Conservation (phyloP, 2,329 filamentous ascomycete genomes). For the Neoascochyta sp. region DNA sequence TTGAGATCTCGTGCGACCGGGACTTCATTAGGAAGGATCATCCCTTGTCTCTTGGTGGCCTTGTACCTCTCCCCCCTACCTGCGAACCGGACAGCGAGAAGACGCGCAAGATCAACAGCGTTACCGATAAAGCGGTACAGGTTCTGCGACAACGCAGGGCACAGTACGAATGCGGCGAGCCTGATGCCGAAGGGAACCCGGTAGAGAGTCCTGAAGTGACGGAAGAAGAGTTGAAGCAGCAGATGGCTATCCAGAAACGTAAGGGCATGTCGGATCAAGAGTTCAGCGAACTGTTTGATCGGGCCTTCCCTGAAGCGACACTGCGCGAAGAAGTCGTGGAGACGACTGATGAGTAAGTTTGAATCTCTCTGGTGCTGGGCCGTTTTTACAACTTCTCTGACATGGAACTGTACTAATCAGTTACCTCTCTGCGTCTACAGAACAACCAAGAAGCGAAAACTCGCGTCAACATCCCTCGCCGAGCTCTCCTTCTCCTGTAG, state of each 20-base stretch:
- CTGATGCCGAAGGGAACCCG: conserved; percentile 59
- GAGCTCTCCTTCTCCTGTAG: conserved; percentile 82
- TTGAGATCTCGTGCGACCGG: conserved; percentile 74
- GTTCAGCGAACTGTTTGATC: conserved; percentile 83
- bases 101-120: conserved; percentile 76
- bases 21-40: conserved; percentile 85
- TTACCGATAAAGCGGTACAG: conserved; percentile 84
- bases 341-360: conserved; percentile 56
- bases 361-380: conserved; percentile 14
- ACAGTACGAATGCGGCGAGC: conserved; percentile 83
- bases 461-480: conserved; percentile 87
- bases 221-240: conserved; percentile 69
- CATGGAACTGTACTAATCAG: conserved; percentile 71
- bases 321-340: conserved; percentile 58
- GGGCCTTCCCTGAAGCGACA: conserved; percentile 69
- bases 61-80: conserved; percentile 80
- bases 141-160: conserved; percentile 81
- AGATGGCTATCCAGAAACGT: conserved; percentile 70
- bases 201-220: conserved; percentile 63
- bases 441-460: conserved; percentile 61
- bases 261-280: conserved; percentile 82
- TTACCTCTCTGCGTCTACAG: conserved; percentile 68
- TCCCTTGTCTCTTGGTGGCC: conserved; percentile 73
- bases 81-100: conserved; percentile 96
- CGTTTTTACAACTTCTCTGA: conserved; percentile 27